These are phyloP conservation scores for Lasiodiplodia citricola DNA, from an alignment of 2,329 filamentous ascomycete species.

Conservation along the genomic window DNA sequence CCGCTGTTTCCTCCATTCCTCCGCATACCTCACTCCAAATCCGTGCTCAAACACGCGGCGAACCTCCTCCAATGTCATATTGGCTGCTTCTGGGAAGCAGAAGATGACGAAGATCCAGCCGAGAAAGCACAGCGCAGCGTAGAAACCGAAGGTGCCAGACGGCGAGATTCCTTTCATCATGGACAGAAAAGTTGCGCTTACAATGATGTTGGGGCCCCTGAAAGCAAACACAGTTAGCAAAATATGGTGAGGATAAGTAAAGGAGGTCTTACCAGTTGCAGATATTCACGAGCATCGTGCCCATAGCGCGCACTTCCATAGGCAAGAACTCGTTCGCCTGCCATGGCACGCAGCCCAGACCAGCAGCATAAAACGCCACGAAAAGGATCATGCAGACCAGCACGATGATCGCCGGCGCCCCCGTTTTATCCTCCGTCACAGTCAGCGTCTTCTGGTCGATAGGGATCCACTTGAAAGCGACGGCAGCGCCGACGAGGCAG, in stretches of 20 bases:
- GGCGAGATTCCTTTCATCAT: conserved; percentile 47
- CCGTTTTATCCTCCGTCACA: conserved; percentile 36
- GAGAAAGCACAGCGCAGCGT: conserved; percentile 47
- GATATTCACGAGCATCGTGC: conserved; percentile 42
- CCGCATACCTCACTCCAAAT: conserved; percentile 43
- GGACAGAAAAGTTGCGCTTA: conserved; percentile 45
- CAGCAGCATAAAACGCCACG: conserved; percentile 41
- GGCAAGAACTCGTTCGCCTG: conserved; percentile 45
- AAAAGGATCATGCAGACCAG: conserved; percentile 45
- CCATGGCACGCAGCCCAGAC: conserved; percentile 44
- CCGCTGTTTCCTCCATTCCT: conserved; percentile 3
- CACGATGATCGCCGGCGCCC: conserved; percentile 42
- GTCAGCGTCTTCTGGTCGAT: conserved; percentile 45
- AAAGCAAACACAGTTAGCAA: conserved; percentile 37
- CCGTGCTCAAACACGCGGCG: conserved; percentile 42
- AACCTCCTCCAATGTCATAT: conserved; percentile 45
- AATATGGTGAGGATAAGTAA: conserved; percentile 27
- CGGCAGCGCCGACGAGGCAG: conserved; percentile 72
- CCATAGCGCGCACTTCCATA: conserved; percentile 44
- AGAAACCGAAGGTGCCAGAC: conserved; percentile 47
- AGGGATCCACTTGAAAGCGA: conserved; percentile 56
- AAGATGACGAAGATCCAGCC: conserved; percentile 46
- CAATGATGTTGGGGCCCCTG: conserved; percentile 35
- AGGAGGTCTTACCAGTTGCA: not conserved
- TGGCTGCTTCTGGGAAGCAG: conserved; percentile 48